Base-by-base conservation (phyloP, 2,329 filamentous ascomycete genomes). In the Fusarium succisae region DNA sequence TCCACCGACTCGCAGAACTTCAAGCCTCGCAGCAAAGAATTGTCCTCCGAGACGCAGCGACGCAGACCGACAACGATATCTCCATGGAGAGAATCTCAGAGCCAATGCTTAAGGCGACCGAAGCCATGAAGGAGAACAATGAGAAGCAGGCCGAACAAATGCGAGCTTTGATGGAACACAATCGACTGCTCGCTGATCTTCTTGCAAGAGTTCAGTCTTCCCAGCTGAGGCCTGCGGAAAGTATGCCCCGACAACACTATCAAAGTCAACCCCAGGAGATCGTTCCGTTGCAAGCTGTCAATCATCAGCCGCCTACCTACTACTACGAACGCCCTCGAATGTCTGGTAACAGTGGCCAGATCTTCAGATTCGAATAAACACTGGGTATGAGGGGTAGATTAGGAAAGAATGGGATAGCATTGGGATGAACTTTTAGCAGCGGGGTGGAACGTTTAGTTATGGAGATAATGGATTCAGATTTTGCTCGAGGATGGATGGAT, bases 51-150 rank as follows among this genome's bases (percentile, higher is more conserved):
- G 56, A 70, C 9, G 9, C 35, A 13, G 62, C 28, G 1, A 57
- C 32, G 5, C 73, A 76, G 20, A 76, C 74, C 0, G 56, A 70
- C 20, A n/a, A 13, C 24, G 11, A 39, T 15, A 12, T 48, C 17
- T 20, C 47, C 24, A 2, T 26, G 13, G 6, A 18, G 17, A 41
- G 30, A 20, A 12, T 28, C 8, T 11, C 30, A 5, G 30, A 50
- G 6, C 20, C 59, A 8, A 28, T 73, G 15, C 38, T 22, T 11
- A 7, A 26, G 8, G 51, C n/a, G 18, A 15, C 37, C 7, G 43
- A 35, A 12, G 43, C 22, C 20, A n/a, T 66, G 24, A 28, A 15
- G 8, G 44, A 13, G 39, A 54, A 18, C 24, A 38, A 6, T 18
- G 15, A 30, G 20, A 22, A 17, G 51, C 32, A 26, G 9, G 12